These are phyloP conservation scores for Brasenia schreberi DNA, from an alignment of 164 flowering plant genomes.

Conservation along the genomic window DNA sequence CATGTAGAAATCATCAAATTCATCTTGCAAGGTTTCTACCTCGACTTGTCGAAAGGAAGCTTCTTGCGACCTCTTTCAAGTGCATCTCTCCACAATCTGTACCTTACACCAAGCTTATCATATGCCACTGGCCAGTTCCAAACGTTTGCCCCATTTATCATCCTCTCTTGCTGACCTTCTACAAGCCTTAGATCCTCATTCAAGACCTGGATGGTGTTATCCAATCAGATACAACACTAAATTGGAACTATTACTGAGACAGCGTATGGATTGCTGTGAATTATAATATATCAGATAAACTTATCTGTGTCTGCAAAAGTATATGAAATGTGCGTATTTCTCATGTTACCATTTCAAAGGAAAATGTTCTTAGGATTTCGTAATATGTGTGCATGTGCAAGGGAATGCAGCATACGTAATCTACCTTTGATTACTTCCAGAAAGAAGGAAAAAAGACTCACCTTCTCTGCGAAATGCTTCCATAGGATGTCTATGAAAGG, in stretches of 20 bases:
- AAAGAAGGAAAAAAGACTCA: neutral
- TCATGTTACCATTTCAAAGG: no score
- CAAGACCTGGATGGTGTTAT: constrained; percentile 39
- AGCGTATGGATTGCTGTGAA: neutral
- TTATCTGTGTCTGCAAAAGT: neutral
- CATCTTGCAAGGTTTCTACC: neutral
- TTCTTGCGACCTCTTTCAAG: constrained; percentile 52
- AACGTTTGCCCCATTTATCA: constrained; percentile 75
- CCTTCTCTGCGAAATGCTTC: constrained; percentile 68
- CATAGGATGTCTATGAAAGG: constrained; percentile 84
- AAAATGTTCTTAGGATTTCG: no score
- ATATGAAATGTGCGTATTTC: neutral
- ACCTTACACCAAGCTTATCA: constrained; percentile 91
- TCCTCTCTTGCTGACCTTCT: constrained; percentile 85
- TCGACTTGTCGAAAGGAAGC: constrained; percentile 32
- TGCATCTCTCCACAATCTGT: constrained; percentile 87
- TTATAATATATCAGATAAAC: neutral
- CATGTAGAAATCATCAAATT: neutral
- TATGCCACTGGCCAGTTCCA: constrained; percentile 90
- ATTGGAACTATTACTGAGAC: neutral
- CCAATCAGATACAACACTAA: neutral
- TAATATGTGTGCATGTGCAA: neutral
- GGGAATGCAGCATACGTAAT: neutral
- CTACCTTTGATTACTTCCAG: neutral
- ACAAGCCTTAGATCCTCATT: constrained; percentile 93